A percentile compares a stretch with the other conserved stretches of the same genome.
phyloP scores from a whole-genome alignment of 139 green algal genomes.

The Asterochloris sp. region DNA sequence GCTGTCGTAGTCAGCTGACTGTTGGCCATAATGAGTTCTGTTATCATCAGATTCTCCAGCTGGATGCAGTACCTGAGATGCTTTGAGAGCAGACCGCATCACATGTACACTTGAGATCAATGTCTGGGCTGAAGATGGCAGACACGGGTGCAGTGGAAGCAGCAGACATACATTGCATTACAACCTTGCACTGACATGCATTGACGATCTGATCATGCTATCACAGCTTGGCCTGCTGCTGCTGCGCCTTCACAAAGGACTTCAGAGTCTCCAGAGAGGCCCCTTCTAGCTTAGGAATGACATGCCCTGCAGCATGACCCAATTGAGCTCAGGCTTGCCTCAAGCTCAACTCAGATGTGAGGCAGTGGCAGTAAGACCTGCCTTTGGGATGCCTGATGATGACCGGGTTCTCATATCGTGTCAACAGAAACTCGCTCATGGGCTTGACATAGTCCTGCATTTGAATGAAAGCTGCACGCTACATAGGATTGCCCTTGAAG shows the following conservation, averaged over 20 bases:
- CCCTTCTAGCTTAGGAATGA: constrained; percentile 43
- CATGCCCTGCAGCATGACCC: constrained; percentile 32
- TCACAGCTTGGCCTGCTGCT: constrained; percentile 1
- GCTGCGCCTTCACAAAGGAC: constrained; percentile 42
- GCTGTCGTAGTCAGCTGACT: too few species aligned
- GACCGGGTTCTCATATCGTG: constrained; percentile 10
- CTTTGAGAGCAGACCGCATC: too few species aligned
- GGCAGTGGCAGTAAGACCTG: background rate
- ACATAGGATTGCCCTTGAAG: background rate
- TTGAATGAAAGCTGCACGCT: background rate
- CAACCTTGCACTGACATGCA: too few species aligned
- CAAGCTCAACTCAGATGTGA: too few species aligned
- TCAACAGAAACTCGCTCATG: constrained; percentile 5
- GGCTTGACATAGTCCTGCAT: background rate
- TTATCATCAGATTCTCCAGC: too few species aligned
- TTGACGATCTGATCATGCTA: too few species aligned
- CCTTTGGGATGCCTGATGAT: constrained; percentile 34
- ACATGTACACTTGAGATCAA: too few species aligned
- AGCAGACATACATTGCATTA: too few species aligned
- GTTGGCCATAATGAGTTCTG: too few species aligned
- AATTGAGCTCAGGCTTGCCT: background rate
- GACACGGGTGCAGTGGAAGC: too few species aligned
- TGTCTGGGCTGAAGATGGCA: too few species aligned
- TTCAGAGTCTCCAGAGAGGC: constrained; percentile 32
- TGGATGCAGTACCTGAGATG: too few species aligned